phyloP scores from a whole-genome alignment of 345 rosid species.

The Lepidium didymum region DNA sequence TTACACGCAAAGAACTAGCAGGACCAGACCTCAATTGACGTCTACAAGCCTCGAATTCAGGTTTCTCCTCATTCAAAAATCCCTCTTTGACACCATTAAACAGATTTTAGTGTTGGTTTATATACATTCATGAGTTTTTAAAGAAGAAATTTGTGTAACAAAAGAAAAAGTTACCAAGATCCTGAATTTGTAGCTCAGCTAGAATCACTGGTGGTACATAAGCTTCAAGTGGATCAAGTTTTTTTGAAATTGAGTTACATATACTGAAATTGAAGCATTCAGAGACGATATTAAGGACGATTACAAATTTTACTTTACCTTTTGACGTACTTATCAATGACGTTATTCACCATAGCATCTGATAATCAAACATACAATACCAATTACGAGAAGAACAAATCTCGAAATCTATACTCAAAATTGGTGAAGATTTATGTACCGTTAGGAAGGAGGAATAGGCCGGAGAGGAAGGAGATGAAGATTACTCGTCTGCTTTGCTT shows the following conservation, averaged over 20 bases:
- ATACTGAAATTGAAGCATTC: not conserved
- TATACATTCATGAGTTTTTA: not conserved
- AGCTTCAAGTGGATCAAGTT: conserved; percentile 74
- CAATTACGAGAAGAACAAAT: not conserved
- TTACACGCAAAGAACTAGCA: conserved; percentile 68
- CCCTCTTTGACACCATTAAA: conserved; percentile 33
- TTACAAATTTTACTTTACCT: conserved; percentile 28
- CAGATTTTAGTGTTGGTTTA: not conserved
- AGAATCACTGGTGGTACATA: conserved; percentile 75
- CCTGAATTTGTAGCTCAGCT: conserved; percentile 64
- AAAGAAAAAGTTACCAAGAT: conserved; percentile 42
- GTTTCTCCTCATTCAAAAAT: conserved; percentile 47
- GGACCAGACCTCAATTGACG: conserved; percentile 63
- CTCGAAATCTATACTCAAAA: not conserved
- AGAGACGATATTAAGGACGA: not conserved
- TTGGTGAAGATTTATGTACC: conserved; percentile 24
- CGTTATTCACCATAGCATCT: conserved; percentile 54
- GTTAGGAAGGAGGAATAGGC: conserved; percentile 34
- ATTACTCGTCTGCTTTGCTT: conserved; percentile 48
- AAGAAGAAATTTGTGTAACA: not conserved
- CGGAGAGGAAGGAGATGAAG: conserved; percentile 50
- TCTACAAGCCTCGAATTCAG: conserved; percentile 51
- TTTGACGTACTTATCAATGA: conserved; percentile 65
- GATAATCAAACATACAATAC: not conserved
- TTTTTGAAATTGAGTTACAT: conserved; percentile 33